Evolutionary conservation across 257 asterid species (phyloP).

Genomic region (Solanum ahanhuiri): DNA sequence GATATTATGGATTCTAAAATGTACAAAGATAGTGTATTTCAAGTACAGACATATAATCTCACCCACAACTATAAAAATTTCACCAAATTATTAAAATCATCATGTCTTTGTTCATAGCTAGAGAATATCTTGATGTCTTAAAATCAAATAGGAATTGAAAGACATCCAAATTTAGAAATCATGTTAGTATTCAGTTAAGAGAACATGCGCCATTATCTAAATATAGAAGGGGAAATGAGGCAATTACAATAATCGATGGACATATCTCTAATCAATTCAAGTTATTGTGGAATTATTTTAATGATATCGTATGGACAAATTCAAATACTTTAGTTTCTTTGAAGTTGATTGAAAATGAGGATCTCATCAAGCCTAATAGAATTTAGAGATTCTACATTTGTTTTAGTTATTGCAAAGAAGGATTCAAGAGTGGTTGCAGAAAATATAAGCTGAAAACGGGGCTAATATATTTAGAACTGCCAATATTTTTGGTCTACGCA

Average conservation of each 20-base stretch:
- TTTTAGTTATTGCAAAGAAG: background rate
- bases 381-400: background rate
- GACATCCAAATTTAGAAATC: background rate
- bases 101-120: background rate
- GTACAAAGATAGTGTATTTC: background rate
- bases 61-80: background rate
- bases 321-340: background rate
- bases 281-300: background rate
- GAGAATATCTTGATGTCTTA: background rate
- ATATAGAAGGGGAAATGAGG: background rate
- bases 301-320: background rate
- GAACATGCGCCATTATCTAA: background rate
- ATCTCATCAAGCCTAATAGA: background rate
- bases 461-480: too few relatives aligned
- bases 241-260: background rate
- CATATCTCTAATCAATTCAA: too few relatives aligned
- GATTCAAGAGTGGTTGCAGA: background rate
- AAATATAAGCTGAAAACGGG: too few relatives aligned
- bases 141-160: background rate
- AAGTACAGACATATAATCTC: background rate
- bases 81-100: background rate
- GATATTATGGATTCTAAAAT: background rate
- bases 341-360: background rate
- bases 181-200: too few relatives aligned
- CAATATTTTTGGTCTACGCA: too few relatives aligned